A percentile compares a stretch with the other conserved stretches of the same genome.
Evolutionary conservation across 225 moss, liverwort and hornwort genomes (phyloP).

Genomic region (Rhytidiadelphus loreus): DNA sequence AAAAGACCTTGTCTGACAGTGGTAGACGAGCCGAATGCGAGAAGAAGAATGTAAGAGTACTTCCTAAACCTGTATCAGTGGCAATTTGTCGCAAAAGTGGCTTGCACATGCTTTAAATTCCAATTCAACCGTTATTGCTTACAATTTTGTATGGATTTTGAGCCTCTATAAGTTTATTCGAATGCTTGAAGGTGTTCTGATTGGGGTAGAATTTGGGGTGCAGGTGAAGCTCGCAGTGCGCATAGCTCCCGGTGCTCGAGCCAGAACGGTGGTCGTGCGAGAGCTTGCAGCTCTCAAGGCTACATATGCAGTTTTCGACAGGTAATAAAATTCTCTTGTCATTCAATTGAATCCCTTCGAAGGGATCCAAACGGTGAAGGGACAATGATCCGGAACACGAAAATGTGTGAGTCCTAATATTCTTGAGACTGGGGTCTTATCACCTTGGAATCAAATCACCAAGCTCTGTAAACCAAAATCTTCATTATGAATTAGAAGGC

Average conservation of each 20-base stretch:
- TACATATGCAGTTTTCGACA: constrained; percentile 42
- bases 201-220: neutral
- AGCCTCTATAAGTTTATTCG: neutral
- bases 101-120: neutral
- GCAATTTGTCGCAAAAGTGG: neutral
- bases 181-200: neutral
- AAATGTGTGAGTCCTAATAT: neutral
- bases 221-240: constrained; percentile 31
- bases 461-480: too few relatives aligned
- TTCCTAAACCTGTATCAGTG: neutral
- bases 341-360: neutral
- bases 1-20: constrained; percentile 7
- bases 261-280: constrained; percentile 32
- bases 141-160: neutral
- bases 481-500: neutral
- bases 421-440: neutral
- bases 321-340: neutral
- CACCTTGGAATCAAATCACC: neutral
- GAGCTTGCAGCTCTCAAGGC: constrained; percentile 26
- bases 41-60: constrained; percentile 18
- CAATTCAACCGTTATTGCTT: neutral
- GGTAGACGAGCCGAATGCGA: constrained; percentile 24
- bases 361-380: too few relatives aligned
- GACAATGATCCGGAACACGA: neutral
- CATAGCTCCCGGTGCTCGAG: constrained; percentile 18